Base-by-base conservation (phyloP, 148 eudicot species). In the Polygonum maritimum region DNA sequence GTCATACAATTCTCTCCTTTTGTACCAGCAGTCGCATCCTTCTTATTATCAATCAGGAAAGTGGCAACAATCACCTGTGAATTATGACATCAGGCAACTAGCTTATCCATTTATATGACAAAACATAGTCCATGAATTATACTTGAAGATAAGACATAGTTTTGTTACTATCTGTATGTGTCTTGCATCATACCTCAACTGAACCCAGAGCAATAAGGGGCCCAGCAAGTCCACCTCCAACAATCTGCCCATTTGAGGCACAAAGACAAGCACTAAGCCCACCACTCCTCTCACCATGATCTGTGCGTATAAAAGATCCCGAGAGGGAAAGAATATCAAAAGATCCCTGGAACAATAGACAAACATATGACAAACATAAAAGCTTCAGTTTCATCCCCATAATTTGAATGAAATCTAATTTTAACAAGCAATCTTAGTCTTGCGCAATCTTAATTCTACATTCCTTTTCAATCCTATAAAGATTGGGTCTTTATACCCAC, bases 221-320 rank as follows among this genome's bases (percentile, higher is more conserved):
- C 35, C 96, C 96, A 75, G 89, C 87, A 31, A 91, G 83, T 21
- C 89, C 91, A 76, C 96, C 96, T 67, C 96, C 96, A 44, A 91
- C 81, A 35, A 91, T 85, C 73, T 86, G 85, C 11, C 96, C 96
- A 74, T 87, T 81, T 48, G 79, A 47, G 55, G 82, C 80, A 76
- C 81, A 76, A 40, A 91, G 84, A 73, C 89, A 91, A 15, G 87
- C 89, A 82, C 92, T 86, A 19, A 91, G 82, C 19, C 92, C 96
- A 62, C 96, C 96, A 39, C 88, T 84, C 74, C 85, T 84, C 22
- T 87, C 91, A 41, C 96, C 96, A 60, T 69, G 83, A 74, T 91
- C 89, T 60, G 87, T 81, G 49, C 87, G 87, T 51, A 91, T 77
- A 78, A 80, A 91, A 39, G 96, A 91, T 76, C 96, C 96, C 77